Base-by-base conservation (phyloP, 495 filamentous ascomycete species). In the Bombardia bombarda region DNA sequence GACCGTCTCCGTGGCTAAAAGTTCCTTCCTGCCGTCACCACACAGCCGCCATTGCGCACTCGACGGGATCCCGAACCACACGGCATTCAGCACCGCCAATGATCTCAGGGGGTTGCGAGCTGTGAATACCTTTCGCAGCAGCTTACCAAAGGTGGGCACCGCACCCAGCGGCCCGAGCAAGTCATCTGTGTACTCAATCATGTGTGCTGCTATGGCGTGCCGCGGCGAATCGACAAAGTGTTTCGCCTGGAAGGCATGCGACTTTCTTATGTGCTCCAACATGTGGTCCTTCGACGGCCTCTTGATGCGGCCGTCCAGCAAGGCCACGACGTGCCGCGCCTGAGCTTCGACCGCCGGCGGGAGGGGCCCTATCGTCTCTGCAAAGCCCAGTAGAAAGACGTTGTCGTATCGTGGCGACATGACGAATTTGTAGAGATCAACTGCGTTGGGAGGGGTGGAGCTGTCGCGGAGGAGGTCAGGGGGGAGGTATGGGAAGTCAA, bases 11-110 rank as follows among this genome's bases (percentile, higher is more conserved):
- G 32, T 37, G 12, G 51, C 56, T 25, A 54, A 40, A 17, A 38
- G 37, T 9, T 32, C 41, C 18, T 41, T 46, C 8, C 33, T 42
- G 10, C 44, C 50, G 17, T 59, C 38, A 10, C 50, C 50, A 39
- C 40, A 49, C 10, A 58, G 49, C 13, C 52, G 46, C 23, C 48
- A 53, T 34, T 55, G 49, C 14, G 52, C 55, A 41, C 48, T 46
- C 0, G 38, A 42, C 17, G 45, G 45, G 12, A 53, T 39, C 3
- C 47, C 44, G 28, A 51, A 43, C 31, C 43, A 59, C n/a, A 51
- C 47, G 17, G 44, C 47, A 21, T 33, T 47, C 26, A 52, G 43
- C 14, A 56, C 44, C 24, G 34, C 22, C 2, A 53, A 28, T 4
- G 42, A 42, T n/a, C n/a, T 18, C 14, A 32, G 14, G 1, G 53